A percentile compares a stretch with the other conserved stretches of the same genome.
phyloP scores from a whole-genome alignment of 2,329 filamentous ascomycete species.

The Mariannaea elegans region DNA sequence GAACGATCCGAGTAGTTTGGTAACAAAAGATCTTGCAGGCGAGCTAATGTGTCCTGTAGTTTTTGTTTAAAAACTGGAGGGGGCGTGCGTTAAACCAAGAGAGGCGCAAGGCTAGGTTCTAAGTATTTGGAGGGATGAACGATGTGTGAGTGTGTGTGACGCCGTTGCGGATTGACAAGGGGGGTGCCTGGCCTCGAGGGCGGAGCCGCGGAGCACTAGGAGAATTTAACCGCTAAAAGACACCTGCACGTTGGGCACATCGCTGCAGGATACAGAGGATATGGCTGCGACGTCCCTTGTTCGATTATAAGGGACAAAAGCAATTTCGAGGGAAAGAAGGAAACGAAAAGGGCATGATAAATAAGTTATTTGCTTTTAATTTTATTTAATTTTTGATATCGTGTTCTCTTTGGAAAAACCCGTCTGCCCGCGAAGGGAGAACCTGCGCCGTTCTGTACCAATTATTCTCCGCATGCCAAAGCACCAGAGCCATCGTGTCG shows the following conservation, averaged over 20 bases:
- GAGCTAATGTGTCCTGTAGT: constrained; percentile 11
- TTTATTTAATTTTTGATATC: too few relatives aligned
- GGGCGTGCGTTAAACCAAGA: constrained; percentile 13
- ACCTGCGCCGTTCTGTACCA: too few relatives aligned
- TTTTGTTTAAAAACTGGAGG: background rate
- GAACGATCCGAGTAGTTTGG: background rate
- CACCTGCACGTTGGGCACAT: constrained; percentile 11
- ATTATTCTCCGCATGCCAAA: background rate
- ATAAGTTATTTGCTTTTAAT: too few relatives aligned
- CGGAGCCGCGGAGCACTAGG: constrained; percentile 34
- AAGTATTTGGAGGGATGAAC: background rate
- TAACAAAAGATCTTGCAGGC: constrained; percentile 1
- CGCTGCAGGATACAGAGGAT: background rate
- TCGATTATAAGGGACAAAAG: too few relatives aligned
- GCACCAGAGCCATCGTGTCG: constrained; percentile 1
- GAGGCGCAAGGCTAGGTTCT: background rate
- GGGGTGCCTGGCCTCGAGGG: constrained; percentile 24
- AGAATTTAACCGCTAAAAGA: constrained; percentile 40
- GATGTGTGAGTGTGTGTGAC: constrained; percentile 37
- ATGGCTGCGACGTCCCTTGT: too few relatives aligned
- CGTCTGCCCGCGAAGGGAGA: too few relatives aligned
- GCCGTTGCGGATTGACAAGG: constrained; percentile 37
- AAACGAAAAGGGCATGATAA: too few relatives aligned
- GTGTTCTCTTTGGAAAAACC: too few relatives aligned
- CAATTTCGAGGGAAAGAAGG: too few relatives aligned